Base-by-base conservation (phyloP, 2,329 filamentous ascomycete species). In the Tricladium varicosporioides region DNA sequence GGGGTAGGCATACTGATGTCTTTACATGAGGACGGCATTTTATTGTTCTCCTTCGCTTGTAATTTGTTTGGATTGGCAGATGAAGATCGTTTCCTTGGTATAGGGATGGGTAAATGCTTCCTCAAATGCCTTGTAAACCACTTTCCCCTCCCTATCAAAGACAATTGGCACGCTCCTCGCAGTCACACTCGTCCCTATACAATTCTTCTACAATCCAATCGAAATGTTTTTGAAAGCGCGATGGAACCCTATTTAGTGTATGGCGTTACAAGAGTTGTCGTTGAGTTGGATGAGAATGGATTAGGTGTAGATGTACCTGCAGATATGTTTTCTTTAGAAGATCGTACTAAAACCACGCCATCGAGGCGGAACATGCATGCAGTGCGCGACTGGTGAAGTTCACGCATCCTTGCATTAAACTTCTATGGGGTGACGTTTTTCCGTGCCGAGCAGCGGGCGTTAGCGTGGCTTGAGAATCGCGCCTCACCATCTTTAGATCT, bases 21-120 rank as follows among this genome's bases (percentile, higher is more conserved):
- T 84, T 92, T 91, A 78, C 94, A 99, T 62, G 93, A 97, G 74
- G 89, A 92, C 57, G 93, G 92, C 94, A 97, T 96, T 54, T 57
- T 49, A 32, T 14, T 48, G 49, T 50, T 15, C 18, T 27, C n/a
- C 15, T n/a, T 18, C 44, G 42, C 46, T 9, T 7, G 22, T 32
- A 33, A n/a, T 16, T 16, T 48, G 10, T 47, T 40, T n/a, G 16
- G 33, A 33, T 16, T 33, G 13, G 40, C 8, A n/a, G 16, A 5
- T 22, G 27, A 9, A 31, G 49, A 13, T 27, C 22, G 22, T 27
- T 7, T 3, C 36, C 13, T 15, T 33, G 5, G 46, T n/a, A 43
- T 5, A 40, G 13, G 14, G 2, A 9, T 2, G 13, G 7, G 22
- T 7, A 16, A 42, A 8, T 33, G 49, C 27, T 40, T 40, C 11